Evolutionary conservation across 1,284 basidiomycete genomes (phyloP).

Genomic region (Ustilago nuda): DNA sequence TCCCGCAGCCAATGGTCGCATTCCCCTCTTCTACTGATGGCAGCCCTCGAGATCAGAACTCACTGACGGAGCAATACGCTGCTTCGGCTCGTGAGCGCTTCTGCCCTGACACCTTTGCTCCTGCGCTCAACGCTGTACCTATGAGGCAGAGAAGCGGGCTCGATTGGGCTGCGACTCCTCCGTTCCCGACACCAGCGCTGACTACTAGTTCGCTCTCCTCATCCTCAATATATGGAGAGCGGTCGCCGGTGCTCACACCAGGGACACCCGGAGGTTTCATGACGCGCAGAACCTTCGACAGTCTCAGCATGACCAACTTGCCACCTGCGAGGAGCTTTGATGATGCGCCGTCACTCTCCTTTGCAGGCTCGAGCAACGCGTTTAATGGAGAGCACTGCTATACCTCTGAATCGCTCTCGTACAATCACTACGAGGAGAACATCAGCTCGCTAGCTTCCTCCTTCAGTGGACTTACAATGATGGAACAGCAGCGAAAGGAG

Average conservation of each 20-base stretch:
- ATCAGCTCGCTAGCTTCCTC: slow-evolving; percentile 19
- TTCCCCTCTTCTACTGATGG: slow-evolving; percentile 13
- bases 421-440: not conserved
- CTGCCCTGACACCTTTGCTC: not conserved
- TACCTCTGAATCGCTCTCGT: not conserved
- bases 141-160: slow-evolving; percentile 16
- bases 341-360: not conserved
- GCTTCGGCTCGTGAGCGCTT: slow-evolving; percentile 11
- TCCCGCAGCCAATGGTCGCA: slow-evolving; percentile 24
- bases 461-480: slow-evolving; percentile 12
- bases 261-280: not conserved
- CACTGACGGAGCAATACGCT: slow-evolving; percentile 13
- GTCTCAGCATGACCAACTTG: slow-evolving; percentile 16
- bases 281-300: slow-evolving; percentile 20
- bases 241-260: slow-evolving; percentile 18
- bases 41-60: slow-evolving; percentile 5
- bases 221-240: slow-evolving; percentile 28
- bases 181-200: slow-evolving; percentile 29
- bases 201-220: slow-evolving; percentile 39
- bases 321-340: slow-evolving; percentile 13
- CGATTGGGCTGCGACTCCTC: slow-evolving; percentile 29
- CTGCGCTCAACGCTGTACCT: slow-evolving; percentile 1
- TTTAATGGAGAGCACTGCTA: not conserved
- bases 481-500: slow-evolving; percentile 9
- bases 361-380: not conserved